Base-by-base conservation (phyloP, 495 filamentous ascomycete species). In the Trichoderma reesei region DNA sequence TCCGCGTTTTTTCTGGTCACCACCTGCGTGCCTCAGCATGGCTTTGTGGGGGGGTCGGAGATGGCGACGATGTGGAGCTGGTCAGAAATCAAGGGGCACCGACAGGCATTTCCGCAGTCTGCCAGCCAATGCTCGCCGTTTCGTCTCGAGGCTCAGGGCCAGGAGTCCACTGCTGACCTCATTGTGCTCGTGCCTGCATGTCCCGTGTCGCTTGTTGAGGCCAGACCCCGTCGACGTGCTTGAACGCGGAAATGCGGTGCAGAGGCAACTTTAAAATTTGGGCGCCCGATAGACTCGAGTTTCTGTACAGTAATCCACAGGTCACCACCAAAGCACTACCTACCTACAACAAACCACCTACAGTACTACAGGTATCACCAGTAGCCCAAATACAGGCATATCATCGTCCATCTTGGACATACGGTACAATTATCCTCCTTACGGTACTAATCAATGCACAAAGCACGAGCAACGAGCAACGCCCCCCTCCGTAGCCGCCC, bases 31-130 rank as follows among this genome's bases (percentile, higher is more conserved):
- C 59, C 36, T n/a, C 59, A 34, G 39, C 59, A 41, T 41, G 59
- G 59, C 59, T 39, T 41, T 61, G 36, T 61, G 59, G 59, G 59
- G 59, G 39, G 26, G 51, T 31, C 51, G 51, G 51, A 56, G 51
- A 56, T 56, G 51, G 51, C 51, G 51, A 56, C 26, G 51, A 56
- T 56, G 51, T 56, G 51, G 51, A 56, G 51, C 51, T 56, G 51
- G 20, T 20, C 51, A 56, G 51, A 56, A 56, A 56, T 56, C 51
- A 56, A 56, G 51, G 51, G 51, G 51, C 51, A 56, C 7, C 51
- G 51, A 56, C 51, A 56, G 51, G 51, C 51, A 56, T 56, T 56
- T 56, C 51, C 33, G 26, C 26, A 14, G 34, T 31, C 26, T 34
- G 26, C 9, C 11, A 10, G 26, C 51, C 51, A 56, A 56, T 11